Percentiles rank a stretch among this genome's conserved stretches.
Conservation (phyloP, 2,329 filamentous ascomycete species). For the Exophiala dermatitidis region DNA sequence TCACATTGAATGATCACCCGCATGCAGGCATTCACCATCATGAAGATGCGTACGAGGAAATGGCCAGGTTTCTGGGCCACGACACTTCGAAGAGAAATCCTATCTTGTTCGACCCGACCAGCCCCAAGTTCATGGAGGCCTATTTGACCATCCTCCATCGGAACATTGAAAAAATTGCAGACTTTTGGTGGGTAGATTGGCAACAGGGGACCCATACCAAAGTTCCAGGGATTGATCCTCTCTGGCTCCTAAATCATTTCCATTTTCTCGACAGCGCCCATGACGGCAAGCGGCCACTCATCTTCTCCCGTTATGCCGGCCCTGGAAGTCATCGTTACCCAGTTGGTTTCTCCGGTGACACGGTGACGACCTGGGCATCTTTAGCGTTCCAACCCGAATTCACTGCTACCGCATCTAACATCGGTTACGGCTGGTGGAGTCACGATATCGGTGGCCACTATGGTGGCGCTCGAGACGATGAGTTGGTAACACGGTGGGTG, state of each 20-base stretch:
- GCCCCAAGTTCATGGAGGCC: slow-evolving; percentile 49
- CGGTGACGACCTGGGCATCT: slow-evolving; percentile 53
- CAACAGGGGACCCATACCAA: slow-evolving; percentile 53
- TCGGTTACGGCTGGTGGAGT: slow-evolving; percentile 63
- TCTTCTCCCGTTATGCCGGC: slow-evolving; percentile 56
- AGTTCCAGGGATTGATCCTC: slow-evolving; percentile 53
- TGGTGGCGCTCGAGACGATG: slow-evolving; percentile 49
- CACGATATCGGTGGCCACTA: slow-evolving; percentile 63
- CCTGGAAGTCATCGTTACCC: slow-evolving; percentile 59
- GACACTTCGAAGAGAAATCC: slow-evolving; percentile 46
- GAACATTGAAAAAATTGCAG: slow-evolving; percentile 50
- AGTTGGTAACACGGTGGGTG: slow-evolving; percentile 54
- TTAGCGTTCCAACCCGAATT: slow-evolving; percentile 60
- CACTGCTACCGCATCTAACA: slow-evolving; percentile 59
- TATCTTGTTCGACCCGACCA: slow-evolving; percentile 51
- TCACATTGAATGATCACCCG: slow-evolving; percentile 57
- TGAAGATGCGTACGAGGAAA: slow-evolving; percentile 51
- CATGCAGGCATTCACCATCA: slow-evolving; percentile 51
- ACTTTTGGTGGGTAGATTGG: slow-evolving; percentile 65
- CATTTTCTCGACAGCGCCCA: slow-evolving; percentile 51
- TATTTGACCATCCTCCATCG: slow-evolving; percentile 54
- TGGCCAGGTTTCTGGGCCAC: slow-evolving; percentile 47
- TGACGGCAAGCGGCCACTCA: slow-evolving; percentile 42
- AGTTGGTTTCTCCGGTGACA: slow-evolving; percentile 58
- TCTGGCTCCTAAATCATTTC: slow-evolving; percentile 60